Conservation (phyloP, 23 red algal species). For the Gracilariopsis chorda region DNA sequence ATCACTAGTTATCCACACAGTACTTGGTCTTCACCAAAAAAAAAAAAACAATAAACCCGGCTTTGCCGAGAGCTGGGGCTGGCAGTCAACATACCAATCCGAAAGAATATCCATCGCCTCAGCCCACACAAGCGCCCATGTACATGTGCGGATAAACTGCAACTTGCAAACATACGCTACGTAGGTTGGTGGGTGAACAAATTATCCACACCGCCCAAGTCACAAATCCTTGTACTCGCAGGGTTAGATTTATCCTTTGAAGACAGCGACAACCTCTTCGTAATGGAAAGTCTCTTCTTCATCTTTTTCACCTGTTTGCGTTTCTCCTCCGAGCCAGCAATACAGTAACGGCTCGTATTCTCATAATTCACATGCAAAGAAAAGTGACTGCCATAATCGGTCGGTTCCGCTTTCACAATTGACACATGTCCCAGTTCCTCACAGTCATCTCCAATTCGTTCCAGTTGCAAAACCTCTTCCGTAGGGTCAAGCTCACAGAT, state of each 20-base stretch:
- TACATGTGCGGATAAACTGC: too few species aligned
- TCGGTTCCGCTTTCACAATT: constrained; percentile 48
- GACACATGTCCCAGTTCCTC: constrained; percentile 37
- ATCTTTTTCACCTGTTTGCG: background rate
- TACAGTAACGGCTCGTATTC: background rate
- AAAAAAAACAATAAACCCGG: too few species aligned
- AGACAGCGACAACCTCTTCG: background rate
- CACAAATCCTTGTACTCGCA: background rate
- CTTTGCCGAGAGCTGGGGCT: too few species aligned
- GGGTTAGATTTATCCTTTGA: background rate
- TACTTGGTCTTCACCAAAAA: too few species aligned
- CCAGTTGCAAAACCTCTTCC: constrained; percentile 24
- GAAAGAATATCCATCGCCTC: too few species aligned
- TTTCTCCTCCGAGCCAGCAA: background rate
- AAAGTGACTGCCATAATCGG: constrained; percentile 52
- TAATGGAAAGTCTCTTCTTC: constrained; percentile 18
- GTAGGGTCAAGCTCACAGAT: constrained; percentile 63
- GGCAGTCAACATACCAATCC: too few species aligned
- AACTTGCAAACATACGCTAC: too few species aligned
- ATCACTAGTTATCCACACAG: too few species aligned
- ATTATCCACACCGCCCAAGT: background rate
- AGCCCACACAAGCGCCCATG: too few species aligned
- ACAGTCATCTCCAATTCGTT: background rate
- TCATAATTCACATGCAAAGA: constrained; percentile 39
- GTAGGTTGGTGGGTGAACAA: background rate